Evolutionary conservation across 768 basidiomycete genomes (phyloP).

Genomic region (Pisolithus tinctorius): DNA sequence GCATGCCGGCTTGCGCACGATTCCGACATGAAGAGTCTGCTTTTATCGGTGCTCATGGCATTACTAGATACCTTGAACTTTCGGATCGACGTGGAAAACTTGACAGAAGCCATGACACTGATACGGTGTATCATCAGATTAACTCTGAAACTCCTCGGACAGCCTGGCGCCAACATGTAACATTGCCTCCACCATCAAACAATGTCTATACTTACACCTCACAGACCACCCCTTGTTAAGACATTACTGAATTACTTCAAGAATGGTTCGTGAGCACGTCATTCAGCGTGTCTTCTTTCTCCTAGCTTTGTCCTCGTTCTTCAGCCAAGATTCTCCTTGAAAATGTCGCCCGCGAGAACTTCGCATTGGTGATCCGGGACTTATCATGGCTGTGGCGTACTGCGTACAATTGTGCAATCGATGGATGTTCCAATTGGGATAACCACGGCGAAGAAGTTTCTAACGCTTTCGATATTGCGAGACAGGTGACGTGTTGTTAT

Average conservation of each 20-base stretch:
- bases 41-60: constrained; percentile 66
- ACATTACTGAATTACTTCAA: constrained; percentile 62
- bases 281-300: background rate
- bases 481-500: constrained; percentile 44
- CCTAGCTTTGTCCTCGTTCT: constrained; percentile 10
- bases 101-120: constrained; percentile 68
- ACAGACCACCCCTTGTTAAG: constrained; percentile 43
- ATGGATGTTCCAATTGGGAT: constrained; percentile 78
- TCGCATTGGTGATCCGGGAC: constrained; percentile 56
- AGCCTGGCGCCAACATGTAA: constrained; percentile 58
- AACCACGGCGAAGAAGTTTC: constrained; percentile 56
- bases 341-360: constrained; percentile 27
- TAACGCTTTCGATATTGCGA: constrained; percentile 62
- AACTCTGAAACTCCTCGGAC: constrained; percentile 58
- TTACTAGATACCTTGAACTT: constrained; percentile 62
- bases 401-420: constrained; percentile 78
- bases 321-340: constrained; percentile 54
- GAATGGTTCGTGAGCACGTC: constrained; percentile 42
- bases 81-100: constrained; percentile 50
- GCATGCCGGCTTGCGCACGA: constrained; percentile 82
- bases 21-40: constrained; percentile 63
- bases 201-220: constrained; percentile 9
- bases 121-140: constrained; percentile 80
- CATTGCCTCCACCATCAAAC: constrained; percentile 19
- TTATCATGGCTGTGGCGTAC: constrained; percentile 87